Percentiles rank a stretch among this genome's conserved stretches.
Evolutionary conservation across 202 grass and related monocot genomes (phyloP).

Genomic region (Brachypodium distachyon): DNA sequence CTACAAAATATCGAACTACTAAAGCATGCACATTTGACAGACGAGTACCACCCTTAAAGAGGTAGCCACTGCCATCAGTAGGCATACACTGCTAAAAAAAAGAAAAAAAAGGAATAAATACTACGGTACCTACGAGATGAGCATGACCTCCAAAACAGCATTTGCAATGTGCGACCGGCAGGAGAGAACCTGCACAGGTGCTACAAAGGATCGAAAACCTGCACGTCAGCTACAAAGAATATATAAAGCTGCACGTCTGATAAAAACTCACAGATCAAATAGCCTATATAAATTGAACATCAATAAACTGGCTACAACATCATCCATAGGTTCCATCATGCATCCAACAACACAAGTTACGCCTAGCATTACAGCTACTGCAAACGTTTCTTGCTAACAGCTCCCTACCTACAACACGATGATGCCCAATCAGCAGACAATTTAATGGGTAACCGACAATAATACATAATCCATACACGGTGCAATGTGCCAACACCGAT

Average conservation of each 20-base stretch:
- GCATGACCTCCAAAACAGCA: too few species aligned
- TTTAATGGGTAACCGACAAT: slow-evolving; percentile 26
- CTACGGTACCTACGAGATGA: too few species aligned
- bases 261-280: slow-evolving; percentile 23
- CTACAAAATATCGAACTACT: too few species aligned
- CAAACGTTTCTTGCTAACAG: slow-evolving; percentile 27
- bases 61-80: too few species aligned
- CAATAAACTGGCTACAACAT: slow-evolving; percentile 24
- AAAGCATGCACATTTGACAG: too few species aligned
- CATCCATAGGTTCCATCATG: slow-evolving; percentile 16
- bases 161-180: too few species aligned
- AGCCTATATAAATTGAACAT: slow-evolving; percentile 34
- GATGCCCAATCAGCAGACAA: slow-evolving; percentile 21
- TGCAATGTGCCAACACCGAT: background rate
- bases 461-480: slow-evolving; percentile 31
- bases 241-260: background rate
- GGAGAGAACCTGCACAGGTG: background rate
- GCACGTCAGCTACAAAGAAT: background rate
- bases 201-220: too few species aligned
- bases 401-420: slow-evolving; percentile 30
- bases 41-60: too few species aligned
- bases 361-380: slow-evolving; percentile 40
- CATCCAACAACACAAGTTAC: slow-evolving; percentile 24
- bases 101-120: too few species aligned
- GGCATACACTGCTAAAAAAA: too few species aligned